Base-by-base conservation (phyloP, 2,329 filamentous ascomycete genomes). In the Botrytis hyacinthi region DNA sequence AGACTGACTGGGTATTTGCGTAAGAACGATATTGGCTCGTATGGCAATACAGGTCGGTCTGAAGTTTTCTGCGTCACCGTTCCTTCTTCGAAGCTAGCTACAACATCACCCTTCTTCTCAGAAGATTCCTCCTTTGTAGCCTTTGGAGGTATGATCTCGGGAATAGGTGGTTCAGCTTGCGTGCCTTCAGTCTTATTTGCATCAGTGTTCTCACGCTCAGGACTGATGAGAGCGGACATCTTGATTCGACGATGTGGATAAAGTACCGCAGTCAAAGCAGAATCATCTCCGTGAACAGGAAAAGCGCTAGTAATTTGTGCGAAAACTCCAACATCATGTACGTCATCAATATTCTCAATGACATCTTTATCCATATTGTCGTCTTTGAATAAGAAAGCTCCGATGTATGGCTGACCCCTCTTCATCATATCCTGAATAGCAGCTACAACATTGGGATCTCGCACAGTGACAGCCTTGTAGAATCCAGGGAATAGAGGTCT, bases 391-490 rank as follows among this genome's bases (percentile, higher is more conserved):
- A 99, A 83, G 84, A 99, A 99, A 4, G 95, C 95, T 76, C 96
- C 96, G 59, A 99, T 94, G 80, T 99, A 99, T 37, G 95, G 97
- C 82, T 99, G 97, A 0, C 96, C 96, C 70, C 95, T 89, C 86
- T 97, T 97, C 82, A 98, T 93, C 87, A 97, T 96, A 81, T 99
- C 97, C 74, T 95, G 92, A 77, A 99, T 97, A 35, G 96, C 96
- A 57, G 91, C 90, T 22, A 95, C 92, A 51, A 99, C 96, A 78
- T 96, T 93, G 29, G 93, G 93, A 80, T 99, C 94, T 81, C 93
- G 92, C 78, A 99, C 97, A 5, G 95, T 99, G 78, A 99, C 96
- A 16, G 96, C 95, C 84, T 99, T 99, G 86, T 99, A 99, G 83
- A 98, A 99, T 1, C 96, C 96, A 1, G 96, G 96, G 83, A 98